Base-by-base conservation (phyloP, 257 asterid species). In the Primulina tabacum region DNA sequence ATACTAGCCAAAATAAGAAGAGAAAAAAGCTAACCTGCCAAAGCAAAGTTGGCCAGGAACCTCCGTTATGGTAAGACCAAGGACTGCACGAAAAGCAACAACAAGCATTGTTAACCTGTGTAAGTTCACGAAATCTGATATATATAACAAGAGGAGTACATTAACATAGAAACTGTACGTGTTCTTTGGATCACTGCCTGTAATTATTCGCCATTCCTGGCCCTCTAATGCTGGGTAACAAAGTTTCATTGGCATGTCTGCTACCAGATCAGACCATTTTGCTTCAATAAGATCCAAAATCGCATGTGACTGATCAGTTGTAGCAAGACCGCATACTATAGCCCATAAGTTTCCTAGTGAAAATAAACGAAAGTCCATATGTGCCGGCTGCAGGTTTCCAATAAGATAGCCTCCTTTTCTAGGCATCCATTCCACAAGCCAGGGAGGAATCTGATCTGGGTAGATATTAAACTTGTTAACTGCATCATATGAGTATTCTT, bases 371-470 rank as follows among this genome's bases (percentile, higher is more conserved):
- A 90, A 90, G 80, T 88, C 95, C 96, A 90, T 88, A 75, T 90
- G 92, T 40, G 96, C 96, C 29, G 95, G 96, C 83, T 90, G 95
- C 75, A 90, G 69, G 75, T 90, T 90, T 65, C 96, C 95, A 7
- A 87, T 87, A 60, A 89, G 87, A 71, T 79, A 89, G 65, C 96
- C 96, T 26, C 95, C 95, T 76, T 67, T 82, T 26, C 72, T 60
- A 43, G 96, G 95, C 88, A 90, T 88, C 95, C 96, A 90, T 2
- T 86, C 95, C 66, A 89, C 90, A 71, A 89, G 84, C 96, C 96
- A 89, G 10, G 90, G 89, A 70, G 96, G 88, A 70, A 89, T 89
- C 75, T 89, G 96, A 74, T 89, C 96, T 5, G 96, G 95, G 74
- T 89, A 89, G 56, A 89, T 89, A 76, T 90, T 90, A 75, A 90